phyloP scores from a whole-genome alignment of 331 rosid genomes.

The Quercus lobata region DNA sequence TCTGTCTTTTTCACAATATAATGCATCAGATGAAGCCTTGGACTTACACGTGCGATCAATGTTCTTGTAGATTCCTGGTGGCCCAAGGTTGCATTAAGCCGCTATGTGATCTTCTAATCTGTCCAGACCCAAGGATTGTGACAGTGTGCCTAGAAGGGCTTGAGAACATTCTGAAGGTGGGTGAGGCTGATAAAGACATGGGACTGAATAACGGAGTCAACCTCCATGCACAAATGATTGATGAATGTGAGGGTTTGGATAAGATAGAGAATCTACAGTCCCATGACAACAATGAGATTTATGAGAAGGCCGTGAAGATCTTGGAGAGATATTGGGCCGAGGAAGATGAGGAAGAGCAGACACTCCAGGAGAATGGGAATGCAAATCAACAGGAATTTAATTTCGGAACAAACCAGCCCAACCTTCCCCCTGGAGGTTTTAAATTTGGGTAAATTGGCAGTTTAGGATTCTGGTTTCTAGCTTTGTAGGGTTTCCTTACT shows the following conservation, averaged over 20 bases:
- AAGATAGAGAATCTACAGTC: constrained; percentile 59
- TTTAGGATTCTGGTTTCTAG: constrained; percentile 16
- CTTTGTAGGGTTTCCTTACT: constrained; percentile 16
- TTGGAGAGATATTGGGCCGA: constrained; percentile 71
- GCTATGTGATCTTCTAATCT: constrained; percentile 51
- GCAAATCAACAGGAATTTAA: constrained; percentile 37
- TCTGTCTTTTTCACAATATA: neutral
- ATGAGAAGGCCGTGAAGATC: constrained; percentile 69
- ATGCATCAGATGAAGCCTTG: neutral
- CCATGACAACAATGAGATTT: constrained; percentile 65
- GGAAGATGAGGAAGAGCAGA: constrained; percentile 54
- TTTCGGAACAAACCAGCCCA: constrained; percentile 51
- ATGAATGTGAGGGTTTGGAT: constrained; percentile 54
- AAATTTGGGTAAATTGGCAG: constrained; percentile 32
- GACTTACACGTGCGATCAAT: neutral
- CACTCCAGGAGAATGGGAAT: constrained; percentile 36
- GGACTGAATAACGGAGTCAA: constrained; percentile 49
- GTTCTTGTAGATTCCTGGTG: constrained; percentile 40
- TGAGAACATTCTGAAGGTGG: constrained; percentile 62
- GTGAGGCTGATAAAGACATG: constrained; percentile 67
- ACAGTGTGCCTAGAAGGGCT: constrained; percentile 68
- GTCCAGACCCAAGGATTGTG: constrained; percentile 61
- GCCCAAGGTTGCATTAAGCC: constrained; percentile 61
- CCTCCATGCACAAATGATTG: constrained; percentile 43
- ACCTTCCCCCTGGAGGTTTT: constrained; percentile 58